Percentiles rank a stretch among this genome's conserved stretches.
Evolutionary conservation across 2,329 filamentous ascomycete species (phyloP).

Genomic region (Delphinella strobiligena): DNA sequence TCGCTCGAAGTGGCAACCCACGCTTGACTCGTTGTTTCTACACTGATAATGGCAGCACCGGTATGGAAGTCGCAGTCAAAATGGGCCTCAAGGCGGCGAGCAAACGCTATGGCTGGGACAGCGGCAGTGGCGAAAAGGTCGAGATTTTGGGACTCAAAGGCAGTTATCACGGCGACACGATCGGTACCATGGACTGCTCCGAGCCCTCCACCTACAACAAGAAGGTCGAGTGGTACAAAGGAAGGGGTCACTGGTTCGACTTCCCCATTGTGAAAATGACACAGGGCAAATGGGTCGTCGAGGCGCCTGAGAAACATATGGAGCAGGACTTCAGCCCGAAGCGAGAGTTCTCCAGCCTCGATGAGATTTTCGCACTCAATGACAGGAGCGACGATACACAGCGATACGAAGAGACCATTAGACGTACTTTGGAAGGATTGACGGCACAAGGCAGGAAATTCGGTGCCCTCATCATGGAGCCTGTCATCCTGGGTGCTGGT

Average conservation of each 20-base stretch:
- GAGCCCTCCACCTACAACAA: slow-evolving; percentile 69
- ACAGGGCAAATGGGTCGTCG: slow-evolving; percentile 54
- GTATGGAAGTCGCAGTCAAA: slow-evolving; percentile 72
- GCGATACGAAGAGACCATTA: slow-evolving; percentile 51
- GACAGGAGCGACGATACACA: slow-evolving; percentile 28
- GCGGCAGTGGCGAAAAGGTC: slow-evolving; percentile 41
- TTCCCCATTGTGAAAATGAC: slow-evolving; percentile 60
- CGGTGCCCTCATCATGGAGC: slow-evolving; percentile 69
- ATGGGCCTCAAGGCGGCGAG: slow-evolving; percentile 66
- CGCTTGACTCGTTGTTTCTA: slow-evolving; percentile 64
- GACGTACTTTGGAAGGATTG: slow-evolving; percentile 40
- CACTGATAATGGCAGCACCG: slow-evolving; percentile 74
- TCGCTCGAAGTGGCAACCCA: slow-evolving; percentile 48
- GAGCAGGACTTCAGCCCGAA: slow-evolving; percentile 33
- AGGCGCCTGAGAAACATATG: slow-evolving; percentile 38
- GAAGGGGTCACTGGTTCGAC: slow-evolving; percentile 68
- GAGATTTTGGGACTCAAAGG: slow-evolving; percentile 64
- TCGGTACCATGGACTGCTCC: slow-evolving; percentile 76
- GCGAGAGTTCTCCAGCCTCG: slow-evolving; percentile 35
- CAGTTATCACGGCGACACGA: slow-evolving; percentile 79
- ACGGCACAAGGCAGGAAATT: slow-evolving; percentile 51
- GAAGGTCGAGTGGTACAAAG: slow-evolving; percentile 76
- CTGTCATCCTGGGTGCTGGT: slow-evolving; percentile 67
- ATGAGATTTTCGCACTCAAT: slow-evolving; percentile 49
- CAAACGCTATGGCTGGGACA: slow-evolving; percentile 53